Percentiles rank a stretch among this genome's conserved stretches.
Conservation (phyloP, 805 yeast species). For the Jamesozyma piceae region DNA sequence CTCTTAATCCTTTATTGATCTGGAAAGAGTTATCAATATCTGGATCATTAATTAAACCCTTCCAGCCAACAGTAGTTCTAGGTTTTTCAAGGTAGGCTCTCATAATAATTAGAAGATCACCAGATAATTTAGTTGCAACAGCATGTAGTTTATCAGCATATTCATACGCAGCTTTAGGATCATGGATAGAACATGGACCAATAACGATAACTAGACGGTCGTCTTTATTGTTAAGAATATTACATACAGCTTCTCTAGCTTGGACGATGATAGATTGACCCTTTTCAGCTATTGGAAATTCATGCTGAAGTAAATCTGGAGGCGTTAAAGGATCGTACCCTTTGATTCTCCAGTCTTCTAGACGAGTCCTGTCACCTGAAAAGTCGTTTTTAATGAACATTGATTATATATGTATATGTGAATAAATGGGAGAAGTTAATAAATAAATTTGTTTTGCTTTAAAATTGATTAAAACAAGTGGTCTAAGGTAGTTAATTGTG, state of each 20-base stretch:
- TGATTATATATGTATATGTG: not conserved
- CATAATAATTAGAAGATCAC: conserved; percentile 82
- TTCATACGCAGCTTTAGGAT: conserved; percentile 83
- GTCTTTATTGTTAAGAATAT: conserved; percentile 69
- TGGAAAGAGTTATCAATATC: conserved; percentile 88
- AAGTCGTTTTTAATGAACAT: conserved; percentile 84
- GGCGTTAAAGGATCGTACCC: conserved; percentile 96
- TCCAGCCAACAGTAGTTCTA: conserved; percentile 98
- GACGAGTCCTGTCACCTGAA: conserved; percentile 71
- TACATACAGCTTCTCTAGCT: conserved; percentile 69
- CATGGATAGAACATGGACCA: conserved; percentile 97
- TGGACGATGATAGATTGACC: conserved; percentile 55
- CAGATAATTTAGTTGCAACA: conserved; percentile 51
- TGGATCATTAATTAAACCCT: conserved; percentile 95
- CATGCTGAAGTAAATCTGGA: conserved; percentile 85
- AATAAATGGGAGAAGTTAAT: not conserved
- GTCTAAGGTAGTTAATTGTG: not conserved
- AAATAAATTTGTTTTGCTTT: not conserved
- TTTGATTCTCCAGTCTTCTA: conserved; percentile 68
- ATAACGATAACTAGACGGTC: conserved; percentile 83
- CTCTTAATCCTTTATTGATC: conserved; percentile 87
- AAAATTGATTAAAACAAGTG: not conserved
- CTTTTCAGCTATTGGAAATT: conserved; percentile 55
- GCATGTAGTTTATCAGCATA: conserved; percentile 61
- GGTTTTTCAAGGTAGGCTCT: conserved; percentile 97